Evolutionary conservation across 2,329 filamentous ascomycete genomes (phyloP).

Genomic region (Fusarium devonianum): DNA sequence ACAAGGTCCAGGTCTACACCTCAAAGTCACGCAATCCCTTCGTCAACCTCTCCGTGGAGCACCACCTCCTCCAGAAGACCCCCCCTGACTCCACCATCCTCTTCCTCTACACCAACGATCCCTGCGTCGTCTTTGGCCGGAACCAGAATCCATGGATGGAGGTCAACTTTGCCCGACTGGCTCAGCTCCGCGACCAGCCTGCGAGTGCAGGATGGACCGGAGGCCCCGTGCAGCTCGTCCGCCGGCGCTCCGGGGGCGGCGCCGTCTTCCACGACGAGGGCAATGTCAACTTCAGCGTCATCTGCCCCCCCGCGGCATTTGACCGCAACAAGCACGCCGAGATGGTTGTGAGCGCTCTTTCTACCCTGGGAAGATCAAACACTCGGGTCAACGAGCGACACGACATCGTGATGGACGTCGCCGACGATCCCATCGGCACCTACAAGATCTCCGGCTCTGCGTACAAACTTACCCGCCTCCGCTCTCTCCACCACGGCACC

Average conservation of each 20-base stretch:
- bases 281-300: constrained; percentile 95
- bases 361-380: constrained; percentile 61
- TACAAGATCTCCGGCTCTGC: constrained; percentile 93
- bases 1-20: constrained; percentile 71
- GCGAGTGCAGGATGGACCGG: constrained; percentile 39
- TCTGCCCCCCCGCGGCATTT: constrained; percentile 78
- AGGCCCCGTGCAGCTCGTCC: constrained; percentile 67
- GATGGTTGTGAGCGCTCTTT: constrained; percentile 89
- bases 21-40: constrained; percentile 77
- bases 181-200: constrained; percentile 31
- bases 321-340: constrained; percentile 86
- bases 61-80: constrained; percentile 81
- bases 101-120: constrained; percentile 86
- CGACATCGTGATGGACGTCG: constrained; percentile 80
- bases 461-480: constrained; percentile 84
- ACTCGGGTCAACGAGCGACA: constrained; percentile 87
- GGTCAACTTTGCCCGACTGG: constrained; percentile 73
- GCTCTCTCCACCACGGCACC: constrained; percentile 92
- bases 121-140: constrained; percentile 88
- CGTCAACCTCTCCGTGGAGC: constrained; percentile 92
- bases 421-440: constrained; percentile 41
- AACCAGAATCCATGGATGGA: constrained; percentile 99
- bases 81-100: constrained; percentile 77
- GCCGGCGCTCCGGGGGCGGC: constrained; percentile 86
- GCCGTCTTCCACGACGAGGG: constrained; percentile 93